These are phyloP conservation scores for Penicillium sp. DNA, from an alignment of 2,329 filamentous ascomycete species.

Conservation along the genomic window DNA sequence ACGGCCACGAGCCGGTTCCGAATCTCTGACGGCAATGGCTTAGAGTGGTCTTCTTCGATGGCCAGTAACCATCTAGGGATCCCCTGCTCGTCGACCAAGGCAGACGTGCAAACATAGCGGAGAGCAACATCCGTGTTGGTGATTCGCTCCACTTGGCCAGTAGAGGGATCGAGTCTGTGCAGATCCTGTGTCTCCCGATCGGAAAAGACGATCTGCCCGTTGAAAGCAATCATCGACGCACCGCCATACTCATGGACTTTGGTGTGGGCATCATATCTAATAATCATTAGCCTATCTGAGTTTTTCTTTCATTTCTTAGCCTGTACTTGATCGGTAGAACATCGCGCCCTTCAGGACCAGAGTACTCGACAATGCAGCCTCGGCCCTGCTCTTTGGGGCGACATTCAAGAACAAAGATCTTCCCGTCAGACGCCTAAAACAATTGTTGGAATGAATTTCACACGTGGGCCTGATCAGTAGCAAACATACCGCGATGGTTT, in stretches of 20 bases:
- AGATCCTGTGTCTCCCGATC: not conserved
- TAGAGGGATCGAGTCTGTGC: not conserved
- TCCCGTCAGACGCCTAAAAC: not conserved
- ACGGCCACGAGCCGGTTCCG: constrained; percentile 28
- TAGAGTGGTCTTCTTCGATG: constrained; percentile 50
- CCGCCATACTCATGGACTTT: not conserved
- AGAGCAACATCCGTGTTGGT: not conserved
- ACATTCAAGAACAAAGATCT: constrained; percentile 31
- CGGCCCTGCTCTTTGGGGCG: constrained; percentile 39
- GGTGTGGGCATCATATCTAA: not conserved
- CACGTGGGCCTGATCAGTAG: constrained; percentile 7
- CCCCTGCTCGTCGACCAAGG: constrained; percentile 28
- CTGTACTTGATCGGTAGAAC: constrained; percentile 25
- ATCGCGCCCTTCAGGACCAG: constrained; percentile 3
- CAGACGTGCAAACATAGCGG: not conserved
- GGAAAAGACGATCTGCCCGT: not conserved
- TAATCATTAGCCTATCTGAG: not conserved
- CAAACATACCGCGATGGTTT: constrained; percentile 12
- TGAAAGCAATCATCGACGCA: not conserved
- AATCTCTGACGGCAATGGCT: constrained; percentile 22
- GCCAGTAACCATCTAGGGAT: constrained; percentile 46
- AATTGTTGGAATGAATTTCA: not conserved
- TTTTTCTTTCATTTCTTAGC: not conserved
- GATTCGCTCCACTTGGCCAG: not conserved
- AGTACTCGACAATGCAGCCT: constrained; percentile 42